Conservation (phyloP, 148 eudicot species). For the Nepenthes gracilis region DNA sequence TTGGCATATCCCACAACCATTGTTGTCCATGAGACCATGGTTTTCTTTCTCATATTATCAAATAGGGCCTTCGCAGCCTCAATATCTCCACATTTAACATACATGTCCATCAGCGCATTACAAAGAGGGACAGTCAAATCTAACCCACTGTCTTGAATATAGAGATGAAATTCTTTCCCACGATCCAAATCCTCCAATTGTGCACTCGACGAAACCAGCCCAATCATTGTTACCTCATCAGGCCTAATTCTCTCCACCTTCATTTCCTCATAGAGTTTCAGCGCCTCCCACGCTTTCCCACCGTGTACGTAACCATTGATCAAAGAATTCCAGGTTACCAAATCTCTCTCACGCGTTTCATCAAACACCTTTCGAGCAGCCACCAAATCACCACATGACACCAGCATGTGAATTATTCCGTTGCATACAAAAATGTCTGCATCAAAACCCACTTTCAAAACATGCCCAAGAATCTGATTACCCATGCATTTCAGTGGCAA, state of each 20-base stretch:
- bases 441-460: slow-evolving; percentile 36
- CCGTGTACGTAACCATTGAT: slow-evolving; percentile 44
- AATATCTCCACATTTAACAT: slow-evolving; percentile 46
- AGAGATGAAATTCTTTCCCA: slow-evolving; percentile 34
- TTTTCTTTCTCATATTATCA: slow-evolving; percentile 34
- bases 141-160: slow-evolving; percentile 20
- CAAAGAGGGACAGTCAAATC: slow-evolving; percentile 29
- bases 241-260: slow-evolving; percentile 24
- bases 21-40: slow-evolving; percentile 50
- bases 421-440: slow-evolving; percentile 39
- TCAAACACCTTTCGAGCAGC: slow-evolving; percentile 42
- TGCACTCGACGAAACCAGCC: slow-evolving; percentile 35
- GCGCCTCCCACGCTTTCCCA: slow-evolving; percentile 27
- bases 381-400: slow-evolving; percentile 25
- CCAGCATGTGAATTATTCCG: slow-evolving; percentile 44
- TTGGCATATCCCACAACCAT: slow-evolving; percentile 48
- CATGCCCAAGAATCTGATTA: slow-evolving; percentile 38
- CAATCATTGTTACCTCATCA: slow-evolving; percentile 57
- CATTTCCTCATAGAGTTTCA: slow-evolving; percentile 40
- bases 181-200: slow-evolving; percentile 31
- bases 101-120: slow-evolving; percentile 56
- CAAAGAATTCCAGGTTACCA: slow-evolving; percentile 56
- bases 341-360: slow-evolving; percentile 51
- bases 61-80: slow-evolving; percentile 29
- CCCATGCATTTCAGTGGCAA: slow-evolving; percentile 21